Base-by-base conservation (phyloP, 495 filamentous ascomycete species). In the Massariosphaeria phaeospora region DNA sequence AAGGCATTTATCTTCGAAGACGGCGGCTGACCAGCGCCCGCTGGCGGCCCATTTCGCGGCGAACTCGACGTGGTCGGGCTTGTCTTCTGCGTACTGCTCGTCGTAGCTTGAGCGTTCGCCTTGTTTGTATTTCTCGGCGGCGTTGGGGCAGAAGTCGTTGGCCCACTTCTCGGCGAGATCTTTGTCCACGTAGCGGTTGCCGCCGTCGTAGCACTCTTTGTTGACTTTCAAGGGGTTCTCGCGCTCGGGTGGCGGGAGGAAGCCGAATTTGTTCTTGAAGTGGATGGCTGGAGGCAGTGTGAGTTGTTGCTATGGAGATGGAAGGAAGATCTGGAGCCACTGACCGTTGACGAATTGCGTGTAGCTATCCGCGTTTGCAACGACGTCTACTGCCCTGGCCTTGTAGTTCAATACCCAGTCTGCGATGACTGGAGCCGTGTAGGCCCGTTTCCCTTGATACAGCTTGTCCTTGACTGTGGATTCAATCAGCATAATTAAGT, bases 121-220 rank as follows among this genome's bases (percentile, higher is more conserved):
- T 40, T 30, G 48, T 5, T 11, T 21, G 34, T 51, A 51, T 34
- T 51, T 21, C 6, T 3, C 34, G 5, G 34, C 48, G 15, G 25
- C 21, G 7, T 51, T 21, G 48, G 26, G 23, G 34, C 48, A 51
- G 48, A 51, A 51, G 48, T 41, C 48, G 4, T 11, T 25, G 20
- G 41, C 41, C n/a, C 26, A 24, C 13, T 41, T 23, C 12, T 51
- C 30, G 5, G 39, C n/a, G n/a, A n/a, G 48, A 12, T 3, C 6
- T 12, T 51, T 41, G 34, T 41, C 45, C 5, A 41, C 48, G 34
- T 40, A 41, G 6, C 10, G 17, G 10, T 40, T 36, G 25, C n/a
- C 27, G 23, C 23, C 31, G 15, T 34, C 34, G 3, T 7, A 6
- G 20, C 48, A 51, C n/a, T 51, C 33, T 13, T 24, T 5, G 5